phyloP scores from a whole-genome alignment of 2,329 filamentous ascomycete species.

The Macrophomina phaseolina region DNA sequence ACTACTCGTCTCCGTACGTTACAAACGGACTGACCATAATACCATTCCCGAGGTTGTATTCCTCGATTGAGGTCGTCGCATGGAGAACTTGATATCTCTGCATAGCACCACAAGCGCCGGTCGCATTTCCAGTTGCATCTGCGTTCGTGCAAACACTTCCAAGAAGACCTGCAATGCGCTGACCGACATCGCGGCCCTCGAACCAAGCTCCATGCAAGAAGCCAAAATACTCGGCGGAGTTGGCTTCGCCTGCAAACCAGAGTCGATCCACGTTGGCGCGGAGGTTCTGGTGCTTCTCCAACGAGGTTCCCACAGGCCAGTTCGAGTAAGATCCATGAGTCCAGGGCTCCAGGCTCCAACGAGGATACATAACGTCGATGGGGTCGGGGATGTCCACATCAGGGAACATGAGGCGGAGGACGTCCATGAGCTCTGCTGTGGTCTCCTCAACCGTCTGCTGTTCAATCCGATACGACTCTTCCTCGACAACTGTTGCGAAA shows the following conservation, averaged over 20 bases:
- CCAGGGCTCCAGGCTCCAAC: slow-evolving; percentile 60
- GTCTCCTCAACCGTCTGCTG: slow-evolving; percentile 64
- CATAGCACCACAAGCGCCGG: slow-evolving; percentile 37
- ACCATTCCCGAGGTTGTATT: slow-evolving; percentile 40
- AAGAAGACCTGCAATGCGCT: slow-evolving; percentile 39
- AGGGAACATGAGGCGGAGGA: slow-evolving; percentile 67
- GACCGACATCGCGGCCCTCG: slow-evolving; percentile 41
- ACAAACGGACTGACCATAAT: slow-evolving; percentile 34
- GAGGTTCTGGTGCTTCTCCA: slow-evolving; percentile 71
- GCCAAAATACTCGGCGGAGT: slow-evolving; percentile 67
- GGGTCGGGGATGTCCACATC: slow-evolving; percentile 63
- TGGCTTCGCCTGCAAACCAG: slow-evolving; percentile 71
- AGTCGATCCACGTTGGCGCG: slow-evolving; percentile 67
- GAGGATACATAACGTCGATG: slow-evolving; percentile 64
- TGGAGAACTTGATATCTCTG: slow-evolving; percentile 38
- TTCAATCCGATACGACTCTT: slow-evolving; percentile 64
- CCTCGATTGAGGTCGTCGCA: slow-evolving; percentile 38
- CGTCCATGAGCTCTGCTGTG: slow-evolving; percentile 61
- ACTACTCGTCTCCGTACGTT: slow-evolving; percentile 18
- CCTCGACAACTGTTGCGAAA: slow-evolving; percentile 67
- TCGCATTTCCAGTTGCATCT: slow-evolving; percentile 25
- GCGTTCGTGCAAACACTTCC: slow-evolving; percentile 33
- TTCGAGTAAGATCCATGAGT: slow-evolving; percentile 69
- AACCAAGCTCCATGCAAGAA: slow-evolving; percentile 61
- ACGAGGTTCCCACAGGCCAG: slow-evolving; percentile 67